Evolutionary conservation across 2,329 filamentous ascomycete genomes (phyloP), one percentile per base, ranked within the genome.

Genomic region (Juglanconis oblonga): DNA sequence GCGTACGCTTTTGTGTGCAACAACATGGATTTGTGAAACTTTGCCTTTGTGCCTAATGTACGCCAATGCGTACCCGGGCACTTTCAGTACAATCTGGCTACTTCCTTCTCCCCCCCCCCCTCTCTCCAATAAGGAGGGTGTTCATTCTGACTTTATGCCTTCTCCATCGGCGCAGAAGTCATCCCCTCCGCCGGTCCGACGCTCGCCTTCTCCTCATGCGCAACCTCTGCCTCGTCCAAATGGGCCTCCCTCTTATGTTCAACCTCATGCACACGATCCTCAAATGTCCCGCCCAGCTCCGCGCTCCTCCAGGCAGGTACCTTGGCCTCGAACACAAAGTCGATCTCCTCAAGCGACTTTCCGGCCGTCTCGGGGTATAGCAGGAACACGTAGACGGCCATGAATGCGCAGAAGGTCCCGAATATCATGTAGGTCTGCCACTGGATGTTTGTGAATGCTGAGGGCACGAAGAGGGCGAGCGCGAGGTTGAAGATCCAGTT

Each of bases 331-430:
- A 83, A 83, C 57, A 82, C 79, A 45, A 71, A 71, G 52, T 80
- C 77, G 2, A 81, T 77, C 63, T 84, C 81, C 63, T 85, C 82
- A 1, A 85, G 74, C 0, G 79, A 79, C 72, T 83, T 83, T 55
- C 80, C 79, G 31, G 77, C 76, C 0, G 82, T 86, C 69, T 86
- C 82, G 0, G 82, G 82, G 71, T 85, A 86, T 52, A 79, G 66
- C 65, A 86, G 84, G 68, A 80, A 79, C 33, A 79, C 76, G 65
- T 83, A 80, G 55, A 79, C 66, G 58, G 81, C 79, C 71, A 81
- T 81, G 42, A 71, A 65, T n/a, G 74, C 72, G 65, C 79, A 81
- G 69, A 82, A 82, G n/a, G 81, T 73, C 44, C 75, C 80, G 58
- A 83, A 83, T 17, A 83, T 67, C 57, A 81, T 74, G 65, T 83